Percentiles rank a stretch among this genome's conserved stretches.
These are phyloP conservation scores for Phaeosphaeriaceae sp. DNA, from an alignment of 2,329 filamentous ascomycete genomes.

Conservation along the genomic window DNA sequence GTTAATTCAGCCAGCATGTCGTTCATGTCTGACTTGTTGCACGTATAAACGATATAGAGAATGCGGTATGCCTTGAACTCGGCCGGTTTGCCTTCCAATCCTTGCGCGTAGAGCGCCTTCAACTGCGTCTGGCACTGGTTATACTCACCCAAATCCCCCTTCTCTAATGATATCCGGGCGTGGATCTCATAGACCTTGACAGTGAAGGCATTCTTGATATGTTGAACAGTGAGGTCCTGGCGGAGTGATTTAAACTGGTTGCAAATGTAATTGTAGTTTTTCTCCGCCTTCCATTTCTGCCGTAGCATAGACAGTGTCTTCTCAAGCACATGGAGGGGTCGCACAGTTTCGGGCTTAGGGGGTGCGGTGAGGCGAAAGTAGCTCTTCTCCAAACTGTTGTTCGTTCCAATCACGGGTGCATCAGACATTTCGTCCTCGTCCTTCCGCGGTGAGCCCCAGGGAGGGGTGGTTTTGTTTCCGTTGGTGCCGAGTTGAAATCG, in stretches of 20 bases:
- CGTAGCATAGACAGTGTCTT: slow-evolving; percentile 88
- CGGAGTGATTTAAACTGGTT: slow-evolving; percentile 99
- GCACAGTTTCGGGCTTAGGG: slow-evolving; percentile 86
- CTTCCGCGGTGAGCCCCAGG: slow-evolving; percentile 54
- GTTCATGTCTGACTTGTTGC: slow-evolving; percentile 97
- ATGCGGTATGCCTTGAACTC: slow-evolving; percentile 99
- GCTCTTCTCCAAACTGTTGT: slow-evolving; percentile 84
- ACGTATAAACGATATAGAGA: slow-evolving; percentile 98
- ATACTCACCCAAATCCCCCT: slow-evolving; percentile 99
- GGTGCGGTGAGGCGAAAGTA: slow-evolving; percentile 93
- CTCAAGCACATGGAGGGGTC: slow-evolving; percentile 79
- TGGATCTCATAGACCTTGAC: slow-evolving; percentile 97
- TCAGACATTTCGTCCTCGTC: slow-evolving; percentile 58
- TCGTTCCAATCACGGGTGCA: slow-evolving; percentile 84
- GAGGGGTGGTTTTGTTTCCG: slow-evolving; percentile 63
- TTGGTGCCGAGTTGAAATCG: slow-evolving; percentile 72
- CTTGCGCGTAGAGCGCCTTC: slow-evolving; percentile 85
- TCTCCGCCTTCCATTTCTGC: slow-evolving; percentile 91
- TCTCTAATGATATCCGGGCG: slow-evolving; percentile 95
- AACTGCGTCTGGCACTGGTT: slow-evolving; percentile 99
- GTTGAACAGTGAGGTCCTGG: slow-evolving; percentile 97
- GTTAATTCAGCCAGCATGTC: slow-evolving; percentile 99
- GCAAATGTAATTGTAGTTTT: slow-evolving; percentile 97
- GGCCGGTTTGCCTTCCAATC: slow-evolving; percentile 85
- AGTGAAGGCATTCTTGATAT: slow-evolving; percentile 95